These are phyloP conservation scores for Hyphopichia buzzinii DNA, from an alignment of 1,139 yeast genomes.

Conservation along the genomic window DNA sequence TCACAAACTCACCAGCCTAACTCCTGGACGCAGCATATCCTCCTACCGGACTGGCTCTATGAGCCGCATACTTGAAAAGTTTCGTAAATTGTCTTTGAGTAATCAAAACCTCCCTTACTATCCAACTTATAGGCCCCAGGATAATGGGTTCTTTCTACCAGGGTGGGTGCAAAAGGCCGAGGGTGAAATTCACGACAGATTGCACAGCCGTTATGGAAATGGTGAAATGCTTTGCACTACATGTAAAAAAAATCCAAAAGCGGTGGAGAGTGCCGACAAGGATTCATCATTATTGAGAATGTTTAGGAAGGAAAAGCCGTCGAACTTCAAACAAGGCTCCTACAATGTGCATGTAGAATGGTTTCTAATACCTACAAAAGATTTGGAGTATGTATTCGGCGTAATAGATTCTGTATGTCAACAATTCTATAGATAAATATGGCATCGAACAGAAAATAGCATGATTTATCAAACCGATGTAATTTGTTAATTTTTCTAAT, in stretches of 20 bases:
- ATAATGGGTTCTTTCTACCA: slow-evolving; percentile 34
- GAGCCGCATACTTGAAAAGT: not conserved
- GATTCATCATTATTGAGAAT: not conserved
- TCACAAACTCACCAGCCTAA: slow-evolving; percentile 35
- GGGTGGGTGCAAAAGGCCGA: slow-evolving; percentile 36
- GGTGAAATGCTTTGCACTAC: slow-evolving; percentile 45
- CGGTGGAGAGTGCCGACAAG: slow-evolving; percentile 1
- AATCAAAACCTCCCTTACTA: not conserved
- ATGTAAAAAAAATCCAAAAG: slow-evolving; percentile 18
- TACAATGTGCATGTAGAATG: slow-evolving; percentile 54
- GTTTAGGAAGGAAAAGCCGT: not conserved
- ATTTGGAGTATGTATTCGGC: slow-evolving; percentile 34
- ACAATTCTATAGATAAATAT: not conserved
- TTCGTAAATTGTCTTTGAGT: not conserved
- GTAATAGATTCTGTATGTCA: slow-evolving; percentile 35
- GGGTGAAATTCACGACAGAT: slow-evolving; percentile 33
- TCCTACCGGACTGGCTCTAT: not conserved
- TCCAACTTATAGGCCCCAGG: slow-evolving; percentile 7
- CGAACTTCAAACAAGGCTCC: slow-evolving; percentile 9
- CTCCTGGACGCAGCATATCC: not conserved
- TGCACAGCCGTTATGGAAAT: slow-evolving; percentile 38
- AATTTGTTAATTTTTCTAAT: too few species aligned
- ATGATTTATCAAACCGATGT: too few species aligned
- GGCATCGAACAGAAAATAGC: too few species aligned
- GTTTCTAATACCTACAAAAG: slow-evolving; percentile 52